These are phyloP conservation scores for Pilaira anomala DNA, from an alignment of 192 early-diverging fungal genomes.

Conservation along the genomic window DNA sequence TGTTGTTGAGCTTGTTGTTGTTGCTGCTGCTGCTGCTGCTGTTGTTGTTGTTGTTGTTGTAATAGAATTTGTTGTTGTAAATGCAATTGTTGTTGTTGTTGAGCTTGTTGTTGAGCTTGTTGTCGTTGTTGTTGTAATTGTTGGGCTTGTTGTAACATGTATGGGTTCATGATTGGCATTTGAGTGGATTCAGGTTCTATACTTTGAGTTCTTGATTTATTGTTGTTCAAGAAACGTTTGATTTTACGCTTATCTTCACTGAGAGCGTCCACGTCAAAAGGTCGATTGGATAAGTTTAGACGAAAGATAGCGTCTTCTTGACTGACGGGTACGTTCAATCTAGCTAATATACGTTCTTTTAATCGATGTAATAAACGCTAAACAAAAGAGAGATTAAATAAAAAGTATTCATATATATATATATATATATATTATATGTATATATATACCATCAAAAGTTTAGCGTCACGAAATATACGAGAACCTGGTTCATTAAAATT, in stretches of 20 bases:
- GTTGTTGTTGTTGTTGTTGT: not conserved
- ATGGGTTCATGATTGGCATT: not conserved
- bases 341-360: slow-evolving; percentile 26
- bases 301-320: slow-evolving; percentile 25
- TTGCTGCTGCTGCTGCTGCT: not conserved
- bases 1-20: too few species aligned
- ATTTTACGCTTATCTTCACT: slow-evolving; percentile 4
- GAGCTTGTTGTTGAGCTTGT: not conserved
- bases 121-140: slow-evolving; percentile 2
- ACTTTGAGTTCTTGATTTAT: slow-evolving; percentile 13
- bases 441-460: slow-evolving; percentile 38
- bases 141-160: slow-evolving; percentile 1
- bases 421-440: not conserved
- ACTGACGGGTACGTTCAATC: slow-evolving; percentile 10
- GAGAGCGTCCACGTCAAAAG: slow-evolving; percentile 15
- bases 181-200: slow-evolving; percentile 8
- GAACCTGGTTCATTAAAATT: slow-evolving; percentile 87
- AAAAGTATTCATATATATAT: not conserved
- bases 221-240: not conserved
- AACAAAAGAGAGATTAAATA: not conserved
- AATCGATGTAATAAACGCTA: slow-evolving; percentile 31
- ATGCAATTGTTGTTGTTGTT: not conserved
- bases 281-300: slow-evolving; percentile 12
- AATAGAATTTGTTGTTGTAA: not conserved
- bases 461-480: slow-evolving; percentile 78